A percentile compares a stretch with the other conserved stretches of the same genome.
Conservation (phyloP, 495 filamentous ascomycete species). For the Neurospora sp. region DNA sequence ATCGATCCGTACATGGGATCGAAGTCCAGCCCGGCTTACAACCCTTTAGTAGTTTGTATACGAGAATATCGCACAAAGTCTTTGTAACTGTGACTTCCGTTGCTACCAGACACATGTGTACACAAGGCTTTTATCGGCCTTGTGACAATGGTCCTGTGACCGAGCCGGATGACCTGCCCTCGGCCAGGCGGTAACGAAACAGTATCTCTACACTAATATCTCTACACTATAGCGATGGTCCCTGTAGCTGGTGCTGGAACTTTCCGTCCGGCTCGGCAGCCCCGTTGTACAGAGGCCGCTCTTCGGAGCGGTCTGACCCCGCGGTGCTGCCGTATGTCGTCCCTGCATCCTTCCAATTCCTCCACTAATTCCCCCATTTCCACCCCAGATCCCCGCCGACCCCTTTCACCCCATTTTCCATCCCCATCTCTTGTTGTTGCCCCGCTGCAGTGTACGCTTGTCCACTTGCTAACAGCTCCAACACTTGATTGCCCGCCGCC, state of each 20-base stretch:
- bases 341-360: neutral
- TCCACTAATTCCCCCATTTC: neutral
- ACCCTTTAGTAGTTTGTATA: neutral
- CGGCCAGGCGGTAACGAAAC: neutral
- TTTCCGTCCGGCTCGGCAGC: neutral
- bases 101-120: neutral
- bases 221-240: neutral
- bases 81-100: neutral
- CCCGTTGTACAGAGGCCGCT: neutral
- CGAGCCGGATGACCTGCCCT: neutral
- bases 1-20: neutral
- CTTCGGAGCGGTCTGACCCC: neutral
- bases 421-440: neutral
- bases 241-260: neutral
- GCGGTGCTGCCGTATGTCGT: neutral
- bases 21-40: neutral
- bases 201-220: neutral
- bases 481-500: neutral
- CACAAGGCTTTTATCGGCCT: neutral
- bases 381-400: neutral
- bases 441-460: neutral
- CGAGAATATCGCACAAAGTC: neutral
- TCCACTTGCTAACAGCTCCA: neutral
- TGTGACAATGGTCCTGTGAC: neutral
- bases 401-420: neutral